Evolutionary conservation across 2,329 filamentous ascomycete species (phyloP), one percentile per base, ranked within the genome.

Genomic region (Lasiodiplodia sp.): DNA sequence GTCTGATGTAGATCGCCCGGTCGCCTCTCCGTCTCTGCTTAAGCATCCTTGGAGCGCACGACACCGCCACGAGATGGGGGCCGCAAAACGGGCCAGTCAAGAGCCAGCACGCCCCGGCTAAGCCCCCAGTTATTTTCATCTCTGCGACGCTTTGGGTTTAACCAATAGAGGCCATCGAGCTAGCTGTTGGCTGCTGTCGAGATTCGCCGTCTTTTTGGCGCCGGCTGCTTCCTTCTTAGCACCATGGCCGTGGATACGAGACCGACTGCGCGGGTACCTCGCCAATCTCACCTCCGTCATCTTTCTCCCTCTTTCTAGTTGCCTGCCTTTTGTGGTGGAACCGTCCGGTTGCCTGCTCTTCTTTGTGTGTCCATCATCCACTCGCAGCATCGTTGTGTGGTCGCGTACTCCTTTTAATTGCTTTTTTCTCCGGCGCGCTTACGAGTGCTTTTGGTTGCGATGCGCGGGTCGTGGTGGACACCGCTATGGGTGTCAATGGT

Each of bases 401-500:
- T 11, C 23, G 23, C 10, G 14, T 53, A n/a, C 51, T 28, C 51
- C 25, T 53, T 25, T 16, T 53, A 47, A 47, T 18, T 37, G 28
- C 12, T 56, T 16, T 37, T 8, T 31, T 21, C 10, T 21, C 28
- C 14, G 14, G 16, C 6, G 28, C 28, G 14, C 25, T 31, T 56
- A 8, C 28, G 28, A 18, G 53, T n/a, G 55, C 44, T 23, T n/a
- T 10, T 34, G 10, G 14, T 23, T 47, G 21, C 40, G n/a, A 63
- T 63, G 58, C 58, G 40, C 18, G 58, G 25, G 18, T 49, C 58
- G 18, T 63, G 23, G 40, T 51, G 40, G 12, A 28, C 40, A 21
- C 31, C 58, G 25, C 10, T 49, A 31, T 63, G 58, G 40, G 25
- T 51, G 14, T 37, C 58, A 40, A 23, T 63, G n/a, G 58, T 28